Evolutionary conservation across 495 filamentous ascomycete species (phyloP).

Genomic region (Glarea lozoyensis): DNA sequence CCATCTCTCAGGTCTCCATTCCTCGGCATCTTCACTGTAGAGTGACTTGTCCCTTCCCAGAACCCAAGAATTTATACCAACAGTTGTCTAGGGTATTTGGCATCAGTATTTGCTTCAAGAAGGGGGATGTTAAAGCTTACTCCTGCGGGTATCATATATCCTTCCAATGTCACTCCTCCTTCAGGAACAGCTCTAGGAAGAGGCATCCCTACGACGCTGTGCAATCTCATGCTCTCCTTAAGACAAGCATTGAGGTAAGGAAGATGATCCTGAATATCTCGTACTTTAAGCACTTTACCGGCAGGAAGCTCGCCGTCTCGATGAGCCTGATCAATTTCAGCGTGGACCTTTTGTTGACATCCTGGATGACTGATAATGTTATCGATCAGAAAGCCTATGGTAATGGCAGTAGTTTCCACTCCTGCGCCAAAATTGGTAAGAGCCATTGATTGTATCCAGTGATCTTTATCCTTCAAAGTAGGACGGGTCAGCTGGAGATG

Average conservation of each 20-base stretch:
- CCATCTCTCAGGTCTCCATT: constrained; percentile 59
- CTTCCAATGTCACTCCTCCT: constrained; percentile 4
- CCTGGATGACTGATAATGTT: constrained; percentile 24
- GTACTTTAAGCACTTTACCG: constrained; percentile 1
- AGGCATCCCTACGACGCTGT: constrained; percentile 4
- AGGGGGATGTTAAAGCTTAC: background rate
- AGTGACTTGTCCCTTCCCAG: constrained; percentile 13
- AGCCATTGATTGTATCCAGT: constrained; percentile 32
- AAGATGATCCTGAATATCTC: constrained; percentile 4
- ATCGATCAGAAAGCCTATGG: constrained; percentile 27
- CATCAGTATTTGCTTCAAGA: background rate
- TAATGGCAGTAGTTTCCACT: constrained; percentile 40
- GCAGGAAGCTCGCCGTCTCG: constrained; percentile 5
- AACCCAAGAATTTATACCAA: constrained; percentile 12
- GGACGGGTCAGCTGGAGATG: constrained; percentile 25
- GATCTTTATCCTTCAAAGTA: constrained; percentile 27
- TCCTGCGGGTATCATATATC: constrained; percentile 4
- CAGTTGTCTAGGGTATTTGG: constrained; percentile 1
- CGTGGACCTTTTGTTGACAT: constrained; percentile 15
- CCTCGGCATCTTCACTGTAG: constrained; percentile 57
- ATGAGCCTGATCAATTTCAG: constrained; percentile 20
- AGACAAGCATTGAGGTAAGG: constrained; percentile 8
- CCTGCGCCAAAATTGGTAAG: constrained; percentile 40
- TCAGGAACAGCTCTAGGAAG: constrained; percentile 6
- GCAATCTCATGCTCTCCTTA: constrained; percentile 9